A percentile compares a stretch with the other conserved stretches of the same genome.
Evolutionary conservation across 768 basidiomycete species (phyloP).

Genomic region (Termitomyces eurrhizus): DNA sequence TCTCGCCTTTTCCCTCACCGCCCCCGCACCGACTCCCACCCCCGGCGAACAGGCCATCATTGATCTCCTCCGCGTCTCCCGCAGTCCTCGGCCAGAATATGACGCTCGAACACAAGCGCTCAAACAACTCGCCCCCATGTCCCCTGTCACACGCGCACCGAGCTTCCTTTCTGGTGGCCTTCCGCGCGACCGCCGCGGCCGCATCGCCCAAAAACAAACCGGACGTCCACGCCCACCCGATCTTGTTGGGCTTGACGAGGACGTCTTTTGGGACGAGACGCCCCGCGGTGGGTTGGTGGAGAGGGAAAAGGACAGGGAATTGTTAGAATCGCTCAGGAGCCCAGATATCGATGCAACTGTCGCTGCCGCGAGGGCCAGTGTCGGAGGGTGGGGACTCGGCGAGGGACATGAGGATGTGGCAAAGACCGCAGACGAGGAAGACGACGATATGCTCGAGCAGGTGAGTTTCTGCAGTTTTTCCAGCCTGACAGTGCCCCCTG

Average conservation of each 20-base stretch:
- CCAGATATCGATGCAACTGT: slow-evolving; percentile 41
- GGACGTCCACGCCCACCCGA: slow-evolving; percentile 22
- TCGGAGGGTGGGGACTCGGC: slow-evolving; percentile 77
- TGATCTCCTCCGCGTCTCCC: slow-evolving; percentile 62
- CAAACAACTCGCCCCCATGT: slow-evolving; percentile 19
- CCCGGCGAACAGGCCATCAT: slow-evolving; percentile 64
- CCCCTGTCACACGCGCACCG: slow-evolving; percentile 40
- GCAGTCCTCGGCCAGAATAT: slow-evolving; percentile 44
- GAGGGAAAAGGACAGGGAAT: slow-evolving; percentile 48
- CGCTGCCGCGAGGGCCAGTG: slow-evolving; percentile 38
- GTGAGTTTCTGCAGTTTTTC: slow-evolving; percentile 24
- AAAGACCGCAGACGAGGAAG: slow-evolving; percentile 51
- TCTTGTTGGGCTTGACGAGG: slow-evolving; percentile 24
- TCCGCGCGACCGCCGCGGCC: slow-evolving; percentile 76
- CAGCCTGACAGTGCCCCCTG: not conserved
- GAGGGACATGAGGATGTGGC: slow-evolving; percentile 47
- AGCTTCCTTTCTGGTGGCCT: slow-evolving; percentile 70
- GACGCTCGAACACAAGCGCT: slow-evolving; percentile 26
- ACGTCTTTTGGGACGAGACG: slow-evolving; percentile 50
- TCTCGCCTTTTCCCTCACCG: slow-evolving; percentile 56
- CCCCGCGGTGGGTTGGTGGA: slow-evolving; percentile 41
- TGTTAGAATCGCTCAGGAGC: slow-evolving; percentile 59
- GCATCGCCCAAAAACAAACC: slow-evolving; percentile 55
- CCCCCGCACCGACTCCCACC: slow-evolving; percentile 50
- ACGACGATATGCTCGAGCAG: slow-evolving; percentile 63